A percentile compares a stretch with the other conserved stretches of the same genome.
Evolutionary conservation across 805 yeast species (phyloP).

Genomic region (Candida nanaspora): DNA sequence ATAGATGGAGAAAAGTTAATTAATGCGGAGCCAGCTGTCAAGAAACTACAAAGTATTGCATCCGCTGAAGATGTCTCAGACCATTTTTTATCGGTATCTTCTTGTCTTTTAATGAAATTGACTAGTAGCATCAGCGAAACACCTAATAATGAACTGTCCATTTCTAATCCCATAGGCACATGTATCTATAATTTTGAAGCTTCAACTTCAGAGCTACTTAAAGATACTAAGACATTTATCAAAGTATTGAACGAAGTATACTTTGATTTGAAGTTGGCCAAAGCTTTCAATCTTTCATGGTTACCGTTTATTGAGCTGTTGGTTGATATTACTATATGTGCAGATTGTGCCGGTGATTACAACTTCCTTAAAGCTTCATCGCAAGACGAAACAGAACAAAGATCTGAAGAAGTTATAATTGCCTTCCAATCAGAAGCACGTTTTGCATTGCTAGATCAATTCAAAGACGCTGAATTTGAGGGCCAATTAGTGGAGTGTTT

Average conservation of each 20-base stretch:
- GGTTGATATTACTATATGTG: slow-evolving; percentile 21
- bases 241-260: neutral
- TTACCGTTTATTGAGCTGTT: neutral
- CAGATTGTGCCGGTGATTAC: slow-evolving; percentile 32
- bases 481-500: neutral
- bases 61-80: neutral
- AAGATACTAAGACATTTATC: neutral
- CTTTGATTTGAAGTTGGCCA: neutral
- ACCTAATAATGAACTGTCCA: slow-evolving; percentile 9
- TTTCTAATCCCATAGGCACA: slow-evolving; percentile 18
- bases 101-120: neutral
- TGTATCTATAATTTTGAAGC: slow-evolving; percentile 10
- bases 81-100: neutral
- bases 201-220: neutral
- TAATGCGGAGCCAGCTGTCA: neutral
- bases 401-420: slow-evolving; percentile 4
- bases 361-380: slow-evolving; percentile 18
- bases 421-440: slow-evolving; percentile 5
- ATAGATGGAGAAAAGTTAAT: neutral
- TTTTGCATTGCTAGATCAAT: neutral
- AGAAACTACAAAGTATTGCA: slow-evolving; percentile 1
- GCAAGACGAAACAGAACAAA: slow-evolving; percentile 2
- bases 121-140: neutral
- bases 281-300: neutral
- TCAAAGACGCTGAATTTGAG: neutral